These are phyloP conservation scores for Botryobasidium botryosum DNA, from an alignment of 768 basidiomycete species.

Conservation along the genomic window DNA sequence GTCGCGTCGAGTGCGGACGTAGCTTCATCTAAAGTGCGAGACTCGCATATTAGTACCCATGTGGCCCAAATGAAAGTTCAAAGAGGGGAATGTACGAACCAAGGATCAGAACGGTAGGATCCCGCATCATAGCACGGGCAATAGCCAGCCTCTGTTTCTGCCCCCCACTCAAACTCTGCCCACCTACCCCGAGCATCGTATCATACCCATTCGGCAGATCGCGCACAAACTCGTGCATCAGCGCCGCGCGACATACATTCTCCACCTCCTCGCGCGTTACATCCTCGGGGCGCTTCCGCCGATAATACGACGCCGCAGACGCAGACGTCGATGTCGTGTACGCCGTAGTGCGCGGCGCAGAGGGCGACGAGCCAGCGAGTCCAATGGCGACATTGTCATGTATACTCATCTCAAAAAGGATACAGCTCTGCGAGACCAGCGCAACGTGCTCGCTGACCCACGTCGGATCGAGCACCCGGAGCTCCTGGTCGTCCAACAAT, in stretches of 20 bases:
- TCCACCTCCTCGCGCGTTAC: conserved; percentile 55
- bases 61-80: conserved; percentile 9
- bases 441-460: conserved; percentile 59
- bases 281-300: conserved; percentile 27
- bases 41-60: neutral
- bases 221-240: conserved; percentile 73
- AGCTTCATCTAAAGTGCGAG: conserved; percentile 24
- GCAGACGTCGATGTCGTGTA: too few species aligned
- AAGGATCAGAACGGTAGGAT: conserved; percentile 80
- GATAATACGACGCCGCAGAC: too few species aligned
- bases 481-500: conserved; percentile 63
- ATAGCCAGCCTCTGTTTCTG: conserved; percentile 85
- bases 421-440: conserved; percentile 61
- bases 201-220: conserved; percentile 84
- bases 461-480: conserved; percentile 50
- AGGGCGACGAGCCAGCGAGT: conserved; percentile 28
- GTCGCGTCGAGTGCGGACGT: conserved; percentile 57
- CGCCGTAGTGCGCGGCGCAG: too few species aligned
- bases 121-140: conserved; percentile 66
- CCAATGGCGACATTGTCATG: conserved; percentile 81
- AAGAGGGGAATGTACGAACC: conserved; percentile 34
- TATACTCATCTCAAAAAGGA: conserved; percentile 63
- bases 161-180: conserved; percentile 72
- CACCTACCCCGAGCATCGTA: conserved; percentile 56
- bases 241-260: conserved; percentile 64